Conservation (phyloP, 805 yeast genomes). For the Metschnikowia anglica region DNA sequence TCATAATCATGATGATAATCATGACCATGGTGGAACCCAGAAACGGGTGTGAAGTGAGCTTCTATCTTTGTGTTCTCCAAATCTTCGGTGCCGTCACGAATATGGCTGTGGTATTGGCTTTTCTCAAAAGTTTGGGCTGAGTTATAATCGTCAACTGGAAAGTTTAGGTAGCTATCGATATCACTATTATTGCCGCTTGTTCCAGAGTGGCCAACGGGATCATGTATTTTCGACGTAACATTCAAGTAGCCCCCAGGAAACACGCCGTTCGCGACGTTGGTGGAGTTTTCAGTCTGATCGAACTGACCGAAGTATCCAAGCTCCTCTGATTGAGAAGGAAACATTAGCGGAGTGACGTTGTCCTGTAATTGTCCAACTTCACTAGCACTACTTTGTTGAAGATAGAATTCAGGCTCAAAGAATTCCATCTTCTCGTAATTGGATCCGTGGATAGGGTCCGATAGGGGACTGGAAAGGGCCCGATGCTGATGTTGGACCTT, state of each 20-base stretch:
- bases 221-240: slow-evolving; percentile 8
- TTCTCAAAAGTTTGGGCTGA: slow-evolving; percentile 4
- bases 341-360: slow-evolving; percentile 19
- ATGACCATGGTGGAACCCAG: slow-evolving; percentile 1
- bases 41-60: slow-evolving; percentile 14
- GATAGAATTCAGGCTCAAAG: slow-evolving; percentile 10
- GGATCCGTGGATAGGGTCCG: slow-evolving; percentile 13
- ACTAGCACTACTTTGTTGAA: slow-evolving; percentile 12
- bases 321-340: slow-evolving; percentile 18
- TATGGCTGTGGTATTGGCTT: neutral
- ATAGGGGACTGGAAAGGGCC: slow-evolving; percentile 20
- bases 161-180: slow-evolving; percentile 12
- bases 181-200: slow-evolving; percentile 11
- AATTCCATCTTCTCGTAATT: slow-evolving; percentile 5
- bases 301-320: slow-evolving; percentile 20
- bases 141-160: slow-evolving; percentile 10
- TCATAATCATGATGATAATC: neutral
- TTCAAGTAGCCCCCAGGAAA: slow-evolving; percentile 13
- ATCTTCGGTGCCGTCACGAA: slow-evolving; percentile 1
- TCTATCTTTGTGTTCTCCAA: slow-evolving; percentile 10
- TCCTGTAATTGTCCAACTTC: slow-evolving; percentile 11
- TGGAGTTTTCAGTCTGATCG: slow-evolving; percentile 4
- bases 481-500: slow-evolving; percentile 14
- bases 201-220: slow-evolving; percentile 8
- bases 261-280: neutral